Base-by-base conservation (phyloP, 2,329 filamentous ascomycete species). In the Alternaria sp. region DNA sequence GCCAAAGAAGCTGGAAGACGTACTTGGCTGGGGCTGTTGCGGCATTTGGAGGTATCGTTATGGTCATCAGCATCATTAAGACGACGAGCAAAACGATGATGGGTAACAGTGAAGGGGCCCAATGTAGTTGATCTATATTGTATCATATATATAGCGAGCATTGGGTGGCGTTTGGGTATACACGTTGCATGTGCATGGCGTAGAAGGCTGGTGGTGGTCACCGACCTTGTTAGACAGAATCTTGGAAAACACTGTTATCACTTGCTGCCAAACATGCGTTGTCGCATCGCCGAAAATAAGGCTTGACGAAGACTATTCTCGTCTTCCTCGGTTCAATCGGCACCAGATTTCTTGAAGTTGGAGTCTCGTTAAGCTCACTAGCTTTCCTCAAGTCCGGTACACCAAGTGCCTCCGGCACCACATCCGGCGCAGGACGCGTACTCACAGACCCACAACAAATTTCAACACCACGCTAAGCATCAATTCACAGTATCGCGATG, bases 21-120 rank as follows among this genome's bases (percentile, higher is more conserved):
- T 87, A 93, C 64, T 90, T 92, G 12, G 88, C 88, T 25, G 89
- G 86, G 50, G 85, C 88, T n/a, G 89, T 88, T 66, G 92, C 95
- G 63, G 88, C 81, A 12, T 97, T 97, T 84, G 95, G 94, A 5
- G 84, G 87, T 58, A 82, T 85, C 4, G 94, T 97, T 60, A 93
- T 97, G 91, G 85, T 84, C 12, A 94, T 97, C 46, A 74, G 71
- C 5, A 71, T 79, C 25, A 61, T 78, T 28, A 75, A 77, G 60
- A 78, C 75, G 12, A 73, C 72, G 43, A 65, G 63, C 2, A 78
- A 77, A 57, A 67, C 78, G 58, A 63, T 68, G 18, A 69, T 68
- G 55, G 73, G 71, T 2, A 65, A 66, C 7, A 67, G 68, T 14
- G 63, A 69, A n/a, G 61, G 63, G 23, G 74, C 63, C 2, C 59